Percentiles rank a stretch among this genome's conserved stretches.
These are phyloP conservation scores for Rhododendron williamsianum DNA, from an alignment of 148 eudicot species.

Conservation along the genomic window DNA sequence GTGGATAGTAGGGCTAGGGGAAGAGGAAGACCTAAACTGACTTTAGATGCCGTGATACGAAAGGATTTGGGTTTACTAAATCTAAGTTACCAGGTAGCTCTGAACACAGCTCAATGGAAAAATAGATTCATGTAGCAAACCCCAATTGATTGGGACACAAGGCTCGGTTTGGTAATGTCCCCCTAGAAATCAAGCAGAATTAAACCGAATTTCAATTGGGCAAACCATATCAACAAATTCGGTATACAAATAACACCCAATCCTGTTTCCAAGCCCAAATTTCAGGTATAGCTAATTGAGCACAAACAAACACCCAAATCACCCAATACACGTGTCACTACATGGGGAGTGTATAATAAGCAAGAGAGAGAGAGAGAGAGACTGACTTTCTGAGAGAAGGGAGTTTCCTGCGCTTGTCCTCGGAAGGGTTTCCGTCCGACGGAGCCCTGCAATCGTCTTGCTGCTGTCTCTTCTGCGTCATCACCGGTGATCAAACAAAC, in stretches of 20 bases:
- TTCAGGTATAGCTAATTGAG: not conserved
- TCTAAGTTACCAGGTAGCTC: not conserved
- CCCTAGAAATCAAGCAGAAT: not conserved
- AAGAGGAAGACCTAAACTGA: no score
- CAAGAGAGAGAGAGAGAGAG: not conserved
- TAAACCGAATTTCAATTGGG: not conserved
- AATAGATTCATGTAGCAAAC: no score
- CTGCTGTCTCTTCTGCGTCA: conserved; percentile 48
- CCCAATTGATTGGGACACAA: no score
- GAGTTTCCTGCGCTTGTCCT: conserved; percentile 41
- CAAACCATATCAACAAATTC: not conserved
- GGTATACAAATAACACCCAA: not conserved
- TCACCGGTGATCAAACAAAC: conserved; percentile 11
- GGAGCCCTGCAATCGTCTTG: conserved; percentile 32
- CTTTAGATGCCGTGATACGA: not conserved
- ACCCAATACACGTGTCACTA: no score
- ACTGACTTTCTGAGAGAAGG: conserved; percentile 45
- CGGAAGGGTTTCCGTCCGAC: conserved; percentile 29
- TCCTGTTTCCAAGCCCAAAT: not conserved
- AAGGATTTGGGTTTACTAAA: not conserved
- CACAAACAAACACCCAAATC: not conserved
- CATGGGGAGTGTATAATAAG: not conserved
- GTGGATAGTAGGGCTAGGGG: not conserved
- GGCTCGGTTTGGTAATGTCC: not conserved
- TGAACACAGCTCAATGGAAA: no score